Evolutionary conservation across 2,329 filamentous ascomycete species (phyloP), one percentile per base, ranked within the genome.

Genomic region (Alternaria burnsii): DNA sequence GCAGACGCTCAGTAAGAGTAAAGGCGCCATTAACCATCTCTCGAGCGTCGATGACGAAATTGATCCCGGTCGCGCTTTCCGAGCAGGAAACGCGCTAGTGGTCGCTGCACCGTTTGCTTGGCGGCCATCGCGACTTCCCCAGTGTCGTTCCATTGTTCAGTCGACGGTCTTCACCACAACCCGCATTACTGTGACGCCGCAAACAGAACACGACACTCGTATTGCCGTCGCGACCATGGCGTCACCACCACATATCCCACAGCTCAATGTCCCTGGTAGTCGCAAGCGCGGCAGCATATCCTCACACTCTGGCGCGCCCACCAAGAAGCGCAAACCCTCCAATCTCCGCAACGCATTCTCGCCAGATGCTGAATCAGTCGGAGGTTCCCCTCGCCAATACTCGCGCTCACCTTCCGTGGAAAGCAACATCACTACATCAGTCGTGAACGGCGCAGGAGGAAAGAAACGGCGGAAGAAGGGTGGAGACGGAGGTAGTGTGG

Each of bases 331-430:
- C 72, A 94, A 94, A 74, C 84, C 88, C 6, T 92, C 89, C 12
- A 85, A 88, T 4, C 86, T 95, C 2, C 90, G 92, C 40, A 94
- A 92, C 5, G 93, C 91, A 0, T 95, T 93, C 73, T 90, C 91
- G 0, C 91, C 91, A 26, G 89, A 88, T 59, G 82, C 87, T 55
- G 74, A 77, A 55, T 61, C 58, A 9, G 58, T 79, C 20, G 75
- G 78, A 20, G 78, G 75, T n/a, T 78, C 82, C 22, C 87, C 86
- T 3, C 85, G 84, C 41, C 58, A 60, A 32, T 82, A 79, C 65
- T 83, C 83, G 18, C 86, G 89, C 16, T 91, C 89, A 0, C 90
- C 90, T 0, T 91, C 88, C 2, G 82, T 88, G 52, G 89, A 91
- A 42, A 78, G 76, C 48, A 72, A 87, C 63, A 88, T 87, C 32